These are phyloP conservation scores for Cercophora newfieldiana DNA, from an alignment of 495 filamentous ascomycete genomes.

Conservation along the genomic window DNA sequence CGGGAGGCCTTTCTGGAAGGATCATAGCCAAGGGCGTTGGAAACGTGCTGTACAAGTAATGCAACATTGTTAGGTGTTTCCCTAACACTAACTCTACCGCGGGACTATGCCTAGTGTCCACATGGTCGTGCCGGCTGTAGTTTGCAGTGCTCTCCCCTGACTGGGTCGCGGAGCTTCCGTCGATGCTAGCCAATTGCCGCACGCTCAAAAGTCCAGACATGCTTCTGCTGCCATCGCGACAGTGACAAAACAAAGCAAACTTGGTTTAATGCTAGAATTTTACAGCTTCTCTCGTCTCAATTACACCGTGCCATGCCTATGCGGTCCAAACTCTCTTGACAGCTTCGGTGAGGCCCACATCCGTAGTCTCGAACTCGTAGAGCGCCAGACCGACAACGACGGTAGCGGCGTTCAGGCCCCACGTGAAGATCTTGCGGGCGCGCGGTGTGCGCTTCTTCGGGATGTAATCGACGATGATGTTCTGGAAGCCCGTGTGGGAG, in stretches of 20 bases:
- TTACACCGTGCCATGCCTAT: conserved; percentile 25
- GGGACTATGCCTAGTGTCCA: neutral
- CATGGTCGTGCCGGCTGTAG: neutral
- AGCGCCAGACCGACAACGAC: conserved; percentile 80
- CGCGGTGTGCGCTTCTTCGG: conserved; percentile 70
- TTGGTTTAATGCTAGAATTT: neutral
- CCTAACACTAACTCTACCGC: neutral
- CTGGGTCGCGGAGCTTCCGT: neutral
- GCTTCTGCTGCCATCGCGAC: neutral
- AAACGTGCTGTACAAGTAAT: neutral
- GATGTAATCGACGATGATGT: conserved; percentile 87
- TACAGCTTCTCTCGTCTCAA: conserved; percentile 9
- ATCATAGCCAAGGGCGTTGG: neutral
- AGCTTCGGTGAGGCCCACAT: conserved; percentile 89
- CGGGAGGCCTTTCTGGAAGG: neutral
- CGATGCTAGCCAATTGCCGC: neutral
- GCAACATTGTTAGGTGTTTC: neutral
- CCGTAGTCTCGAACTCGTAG: conserved; percentile 99
- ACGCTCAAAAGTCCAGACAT: neutral
- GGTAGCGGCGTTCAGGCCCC: conserved; percentile 77
- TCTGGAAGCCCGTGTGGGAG: conserved; percentile 92
- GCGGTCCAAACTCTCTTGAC: conserved; percentile 85
- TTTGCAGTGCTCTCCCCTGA: neutral
- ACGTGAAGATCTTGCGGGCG: conserved; percentile 61
- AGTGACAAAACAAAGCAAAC: neutral